These are phyloP conservation scores for Backusella australiensis DNA, from an alignment of 192 early-diverging fungal genomes.

Conservation along the genomic window DNA sequence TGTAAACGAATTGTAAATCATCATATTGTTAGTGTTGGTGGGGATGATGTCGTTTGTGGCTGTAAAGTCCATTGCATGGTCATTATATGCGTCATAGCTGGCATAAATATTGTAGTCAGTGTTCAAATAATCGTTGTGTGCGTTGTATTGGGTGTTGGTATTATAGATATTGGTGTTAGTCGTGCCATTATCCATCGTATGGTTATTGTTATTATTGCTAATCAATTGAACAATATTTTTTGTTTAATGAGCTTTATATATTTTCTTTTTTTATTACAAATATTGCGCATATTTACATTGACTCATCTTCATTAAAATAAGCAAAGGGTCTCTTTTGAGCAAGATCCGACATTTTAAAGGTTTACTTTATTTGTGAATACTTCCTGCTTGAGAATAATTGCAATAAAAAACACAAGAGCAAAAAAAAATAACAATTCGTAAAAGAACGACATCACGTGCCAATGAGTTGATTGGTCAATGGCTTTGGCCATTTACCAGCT, in stretches of 20 bases:
- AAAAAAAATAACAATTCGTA: background rate
- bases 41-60: background rate
- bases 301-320: background rate
- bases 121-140: background rate
- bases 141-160: background rate
- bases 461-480: too few relatives aligned
- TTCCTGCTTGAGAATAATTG: background rate
- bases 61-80: background rate
- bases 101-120: background rate
- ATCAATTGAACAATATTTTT: background rate
- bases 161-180: background rate
- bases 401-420: background rate
- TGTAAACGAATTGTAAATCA: background rate
- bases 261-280: background rate
- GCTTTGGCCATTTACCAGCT: too few relatives aligned
- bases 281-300: background rate
- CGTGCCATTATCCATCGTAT: background rate
- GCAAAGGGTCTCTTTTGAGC: conserved; percentile 5
- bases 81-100: background rate
- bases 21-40: background rate
- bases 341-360: background rate
- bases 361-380: background rate
- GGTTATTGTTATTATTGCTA: background rate
- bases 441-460: background rate
- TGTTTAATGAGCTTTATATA: background rate